Percentiles rank a stretch among this genome's conserved stretches.
Conservation (phyloP, 2,329 filamentous ascomycete species). For the Myriosclerotinia curreyana region DNA sequence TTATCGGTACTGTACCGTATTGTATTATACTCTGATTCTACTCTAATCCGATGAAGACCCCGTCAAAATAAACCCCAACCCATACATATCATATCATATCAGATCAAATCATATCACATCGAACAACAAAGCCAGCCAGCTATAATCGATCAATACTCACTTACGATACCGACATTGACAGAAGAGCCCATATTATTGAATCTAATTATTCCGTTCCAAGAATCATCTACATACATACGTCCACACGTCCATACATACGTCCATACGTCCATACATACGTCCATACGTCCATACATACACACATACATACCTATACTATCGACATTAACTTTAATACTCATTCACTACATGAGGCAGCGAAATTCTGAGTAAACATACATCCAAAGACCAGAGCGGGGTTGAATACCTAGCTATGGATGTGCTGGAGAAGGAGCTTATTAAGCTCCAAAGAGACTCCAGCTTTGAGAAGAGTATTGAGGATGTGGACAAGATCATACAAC, state of each 20-base stretch:
- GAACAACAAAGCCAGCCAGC: not conserved
- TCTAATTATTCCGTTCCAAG: not conserved
- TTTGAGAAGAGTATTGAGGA: constrained; percentile 54
- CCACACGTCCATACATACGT: too few species aligned
- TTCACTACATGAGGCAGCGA: not conserved
- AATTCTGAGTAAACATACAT: not conserved
- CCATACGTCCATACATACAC: too few species aligned
- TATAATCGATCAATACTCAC: not conserved
- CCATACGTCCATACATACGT: too few species aligned
- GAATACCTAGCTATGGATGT: constrained; percentile 37
- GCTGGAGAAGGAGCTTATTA: constrained; percentile 37
- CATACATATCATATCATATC: not conserved
- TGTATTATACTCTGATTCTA: too few species aligned
- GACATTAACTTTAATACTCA: too few species aligned
- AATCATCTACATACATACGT: not conserved
- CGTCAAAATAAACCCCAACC: not conserved
- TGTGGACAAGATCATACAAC: constrained; percentile 78
- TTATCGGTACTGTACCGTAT: too few species aligned
- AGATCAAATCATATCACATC: not conserved
- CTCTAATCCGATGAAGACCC: constrained; percentile 6
- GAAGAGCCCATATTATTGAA: not conserved
- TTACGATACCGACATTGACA: not conserved
- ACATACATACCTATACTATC: not conserved
- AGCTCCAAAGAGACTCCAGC: constrained; percentile 37
- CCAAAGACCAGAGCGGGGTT: constrained; percentile 27